phyloP scores from a whole-genome alignment of 495 filamentous ascomycete species.

The Evernia prunastri region DNA sequence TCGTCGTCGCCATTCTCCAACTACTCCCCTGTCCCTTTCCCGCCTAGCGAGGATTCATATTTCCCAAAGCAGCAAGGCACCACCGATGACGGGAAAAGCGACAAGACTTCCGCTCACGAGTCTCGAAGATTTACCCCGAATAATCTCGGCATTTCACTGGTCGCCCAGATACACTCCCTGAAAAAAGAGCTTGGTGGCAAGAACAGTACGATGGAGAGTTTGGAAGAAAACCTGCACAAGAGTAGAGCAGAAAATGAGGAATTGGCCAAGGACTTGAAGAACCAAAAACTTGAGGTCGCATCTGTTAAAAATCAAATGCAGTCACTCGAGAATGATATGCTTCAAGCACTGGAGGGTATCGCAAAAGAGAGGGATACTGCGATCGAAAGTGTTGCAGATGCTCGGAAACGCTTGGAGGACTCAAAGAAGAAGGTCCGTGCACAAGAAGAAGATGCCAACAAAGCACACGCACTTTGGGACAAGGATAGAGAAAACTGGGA shows the following conservation, averaged over 20 bases:
- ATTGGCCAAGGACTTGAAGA: slow-evolving; percentile 52
- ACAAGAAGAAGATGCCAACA: slow-evolving; percentile 77
- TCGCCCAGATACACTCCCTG: slow-evolving; percentile 85
- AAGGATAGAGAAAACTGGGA: slow-evolving; percentile 79
- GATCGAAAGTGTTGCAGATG: slow-evolving; percentile 63
- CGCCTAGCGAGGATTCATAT: slow-evolving; percentile 44
- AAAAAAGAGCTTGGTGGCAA: slow-evolving; percentile 86
- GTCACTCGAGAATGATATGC: slow-evolving; percentile 77
- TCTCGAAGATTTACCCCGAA: slow-evolving; percentile 81
- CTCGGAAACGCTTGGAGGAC: slow-evolving; percentile 70
- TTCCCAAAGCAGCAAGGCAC: slow-evolving; percentile 24
- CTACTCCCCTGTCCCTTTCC: slow-evolving; percentile 52
- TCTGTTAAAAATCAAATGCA: slow-evolving; percentile 79
- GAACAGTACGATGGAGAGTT: slow-evolving; percentile 68
- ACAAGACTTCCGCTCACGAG: slow-evolving; percentile 73
- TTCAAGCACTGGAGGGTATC: slow-evolving; percentile 73
- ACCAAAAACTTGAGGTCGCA: slow-evolving; percentile 64
- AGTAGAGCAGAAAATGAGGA: slow-evolving; percentile 67
- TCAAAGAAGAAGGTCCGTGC: slow-evolving; percentile 68
- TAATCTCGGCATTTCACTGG: slow-evolving; percentile 87
- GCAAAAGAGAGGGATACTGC: slow-evolving; percentile 83
- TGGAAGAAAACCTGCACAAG: slow-evolving; percentile 69
- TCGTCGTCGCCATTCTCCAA: slow-evolving; percentile 54
- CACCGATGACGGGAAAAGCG: slow-evolving; percentile 53
- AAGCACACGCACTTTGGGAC: slow-evolving; percentile 68